These are phyloP conservation scores for Zygoascus sp. DNA, from an alignment of 1,139 yeast species.

Conservation along the genomic window DNA sequence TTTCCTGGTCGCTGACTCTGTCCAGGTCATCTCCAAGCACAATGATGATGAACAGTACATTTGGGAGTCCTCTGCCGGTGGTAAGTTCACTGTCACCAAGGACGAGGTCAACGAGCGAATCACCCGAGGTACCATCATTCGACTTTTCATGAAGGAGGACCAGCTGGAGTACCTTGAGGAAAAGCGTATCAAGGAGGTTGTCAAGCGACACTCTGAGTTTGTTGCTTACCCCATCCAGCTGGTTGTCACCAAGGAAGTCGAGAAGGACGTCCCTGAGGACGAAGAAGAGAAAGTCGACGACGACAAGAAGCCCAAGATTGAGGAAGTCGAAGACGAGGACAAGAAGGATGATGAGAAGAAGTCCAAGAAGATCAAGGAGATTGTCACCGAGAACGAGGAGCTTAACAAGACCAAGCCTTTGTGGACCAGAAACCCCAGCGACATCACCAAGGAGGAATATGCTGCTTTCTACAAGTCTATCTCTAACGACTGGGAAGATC, in stretches of 20 bases:
- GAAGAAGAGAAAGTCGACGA: slow-evolving; percentile 55
- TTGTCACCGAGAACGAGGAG: slow-evolving; percentile 88
- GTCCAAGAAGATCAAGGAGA: slow-evolving; percentile 80
- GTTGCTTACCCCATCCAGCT: slow-evolving; percentile 99
- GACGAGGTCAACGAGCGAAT: slow-evolving; percentile 81
- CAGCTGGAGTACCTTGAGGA: slow-evolving; percentile 99
- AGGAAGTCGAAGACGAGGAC: slow-evolving; percentile 69
- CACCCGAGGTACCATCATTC: slow-evolving; percentile 92
- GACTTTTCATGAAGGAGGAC: slow-evolving; percentile 97
- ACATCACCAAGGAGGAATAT: slow-evolving; percentile 97
- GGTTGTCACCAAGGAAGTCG: slow-evolving; percentile 97
- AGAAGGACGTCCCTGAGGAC: slow-evolving; percentile 84
- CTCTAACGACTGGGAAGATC: slow-evolving; percentile 99
- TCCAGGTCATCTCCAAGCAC: slow-evolving; percentile 97
- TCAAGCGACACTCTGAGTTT: slow-evolving; percentile 99
- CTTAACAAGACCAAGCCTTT: slow-evolving; percentile 98
- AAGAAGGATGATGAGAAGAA: slow-evolving; percentile 58
- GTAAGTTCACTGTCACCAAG: slow-evolving; percentile 93
- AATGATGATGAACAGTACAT: slow-evolving; percentile 99
- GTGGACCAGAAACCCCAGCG: slow-evolving; percentile 99
- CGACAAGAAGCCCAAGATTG: slow-evolving; percentile 59
- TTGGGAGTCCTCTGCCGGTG: slow-evolving; percentile 99
- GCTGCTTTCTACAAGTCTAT: slow-evolving; percentile 99
- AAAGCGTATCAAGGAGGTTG: slow-evolving; percentile 98
- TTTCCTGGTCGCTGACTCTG: slow-evolving; percentile 98